A percentile compares a stretch with the other conserved stretches of the same genome.
Evolutionary conservation across 2,329 filamentous ascomycete genomes (phyloP).

Genomic region (Bipolaris oryzae): DNA sequence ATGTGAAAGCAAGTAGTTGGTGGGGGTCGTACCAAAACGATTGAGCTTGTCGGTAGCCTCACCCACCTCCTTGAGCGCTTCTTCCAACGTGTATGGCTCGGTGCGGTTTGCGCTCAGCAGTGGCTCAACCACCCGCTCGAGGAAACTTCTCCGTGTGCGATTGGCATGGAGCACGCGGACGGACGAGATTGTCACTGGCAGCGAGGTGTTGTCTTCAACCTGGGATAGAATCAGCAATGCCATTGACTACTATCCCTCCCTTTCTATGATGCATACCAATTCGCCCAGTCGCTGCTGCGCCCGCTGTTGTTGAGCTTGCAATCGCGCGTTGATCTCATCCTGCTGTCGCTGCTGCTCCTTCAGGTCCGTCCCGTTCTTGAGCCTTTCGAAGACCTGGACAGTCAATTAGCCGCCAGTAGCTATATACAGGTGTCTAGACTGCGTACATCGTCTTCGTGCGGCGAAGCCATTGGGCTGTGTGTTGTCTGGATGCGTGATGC

Average conservation of each 20-base stretch:
- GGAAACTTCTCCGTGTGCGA: slow-evolving; percentile 82
- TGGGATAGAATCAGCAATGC: slow-evolving; percentile 43
- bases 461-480: slow-evolving; percentile 51
- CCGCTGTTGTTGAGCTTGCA: slow-evolving; percentile 64
- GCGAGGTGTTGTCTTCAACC: slow-evolving; percentile 81
- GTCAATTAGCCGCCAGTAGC: slow-evolving; percentile 19
- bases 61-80: slow-evolving; percentile 73
- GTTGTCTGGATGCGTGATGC: slow-evolving; percentile 31
- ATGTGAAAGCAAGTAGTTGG: slow-evolving; percentile 1
- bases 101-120: slow-evolving; percentile 72
- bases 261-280: slow-evolving; percentile 59
- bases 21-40: slow-evolving; percentile 69
- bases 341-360: slow-evolving; percentile 65
- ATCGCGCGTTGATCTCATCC: slow-evolving; percentile 64
- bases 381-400: slow-evolving; percentile 63
- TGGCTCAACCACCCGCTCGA: slow-evolving; percentile 80
- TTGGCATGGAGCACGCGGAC: slow-evolving; percentile 81
- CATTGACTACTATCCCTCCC: neutral
- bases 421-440: no score
- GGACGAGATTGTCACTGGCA: slow-evolving; percentile 86
- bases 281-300: slow-evolving; percentile 68
- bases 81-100: slow-evolving; percentile 75
- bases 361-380: slow-evolving; percentile 64
- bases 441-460: slow-evolving; percentile 55
- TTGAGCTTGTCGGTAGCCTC: slow-evolving; percentile 75